Conservation (phyloP, 257 asterid species). For the Nicotiana attenuata region DNA sequence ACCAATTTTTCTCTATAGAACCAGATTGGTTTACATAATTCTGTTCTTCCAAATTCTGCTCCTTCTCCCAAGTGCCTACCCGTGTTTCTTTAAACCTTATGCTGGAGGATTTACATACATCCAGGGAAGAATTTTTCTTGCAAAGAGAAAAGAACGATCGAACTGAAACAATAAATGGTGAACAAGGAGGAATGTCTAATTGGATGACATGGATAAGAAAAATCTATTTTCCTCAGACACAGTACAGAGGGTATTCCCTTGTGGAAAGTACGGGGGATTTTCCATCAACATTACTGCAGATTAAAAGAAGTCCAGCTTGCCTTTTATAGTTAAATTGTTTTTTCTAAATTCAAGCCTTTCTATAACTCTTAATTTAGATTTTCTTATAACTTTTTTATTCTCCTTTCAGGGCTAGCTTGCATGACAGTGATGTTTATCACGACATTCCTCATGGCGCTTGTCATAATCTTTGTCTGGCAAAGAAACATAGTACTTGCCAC, state of each 20-base stretch:
- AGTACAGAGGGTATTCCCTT: not conserved
- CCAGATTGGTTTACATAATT: not conserved
- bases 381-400: not conserved
- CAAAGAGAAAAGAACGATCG: not conserved
- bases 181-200: not conserved
- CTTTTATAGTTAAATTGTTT: not conserved
- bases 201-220: not conserved
- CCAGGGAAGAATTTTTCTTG: not conserved
- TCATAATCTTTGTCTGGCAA: conserved; percentile 82
- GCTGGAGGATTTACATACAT: not conserved
- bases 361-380: not conserved
- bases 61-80: not conserved
- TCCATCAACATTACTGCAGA: not conserved
- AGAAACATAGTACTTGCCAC: conserved; percentile 43
- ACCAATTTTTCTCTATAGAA: not conserved
- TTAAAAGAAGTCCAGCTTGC: not conserved
- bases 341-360: not conserved
- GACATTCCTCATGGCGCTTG: conserved; percentile 84
- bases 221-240: not conserved
- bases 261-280: not conserved
- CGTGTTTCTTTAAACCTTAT: not conserved
- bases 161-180: not conserved
- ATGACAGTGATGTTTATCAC: conserved; percentile 92
- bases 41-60: not conserved
- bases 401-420: conserved; percentile 79